A percentile compares a stretch with the other conserved stretches of the same genome.
phyloP scores from a whole-genome alignment of 2,329 filamentous ascomycete genomes.

The Colletotrichum sp. region DNA sequence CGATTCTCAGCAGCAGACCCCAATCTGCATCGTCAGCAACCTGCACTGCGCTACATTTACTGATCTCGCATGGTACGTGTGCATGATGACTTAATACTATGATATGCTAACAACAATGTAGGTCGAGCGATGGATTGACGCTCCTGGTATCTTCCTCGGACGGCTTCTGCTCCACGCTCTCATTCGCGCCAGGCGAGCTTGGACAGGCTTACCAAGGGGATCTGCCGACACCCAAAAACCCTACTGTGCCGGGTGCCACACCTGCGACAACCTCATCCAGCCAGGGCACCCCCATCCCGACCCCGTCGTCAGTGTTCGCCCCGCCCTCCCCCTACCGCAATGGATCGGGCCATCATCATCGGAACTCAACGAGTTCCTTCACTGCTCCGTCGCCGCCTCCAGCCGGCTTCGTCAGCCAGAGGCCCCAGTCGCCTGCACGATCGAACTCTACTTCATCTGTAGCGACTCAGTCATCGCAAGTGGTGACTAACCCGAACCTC shows the following conservation, averaged over 20 bases:
- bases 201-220: constrained; percentile 81
- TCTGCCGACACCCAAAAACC: constrained; percentile 54
- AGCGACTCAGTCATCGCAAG: constrained; percentile 66
- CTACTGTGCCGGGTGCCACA: constrained; percentile 35
- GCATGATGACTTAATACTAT: neutral
- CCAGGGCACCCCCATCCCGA: constrained; percentile 73
- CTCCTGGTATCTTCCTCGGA: constrained; percentile 97
- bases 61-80: constrained; percentile 90
- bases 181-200: constrained; percentile 83
- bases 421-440: constrained; percentile 79
- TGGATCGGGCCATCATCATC: constrained; percentile 57
- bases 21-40: constrained; percentile 94
- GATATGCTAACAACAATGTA: constrained; percentile 23
- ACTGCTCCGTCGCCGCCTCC: constrained; percentile 63
- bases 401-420: constrained; percentile 63
- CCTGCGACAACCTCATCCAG: constrained; percentile 47
- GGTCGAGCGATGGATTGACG: constrained; percentile 56
- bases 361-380: constrained; percentile 63
- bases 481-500: constrained; percentile 80
- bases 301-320: constrained; percentile 68
- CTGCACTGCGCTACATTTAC: constrained; percentile 97
- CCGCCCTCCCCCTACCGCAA: constrained; percentile 64
- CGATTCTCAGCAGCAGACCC: constrained; percentile 95
- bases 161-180: constrained; percentile 92
- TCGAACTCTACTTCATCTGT: constrained; percentile 88